These are phyloP conservation scores for Nemania serpens DNA, from an alignment of 2,329 filamentous ascomycete species.

Conservation along the genomic window DNA sequence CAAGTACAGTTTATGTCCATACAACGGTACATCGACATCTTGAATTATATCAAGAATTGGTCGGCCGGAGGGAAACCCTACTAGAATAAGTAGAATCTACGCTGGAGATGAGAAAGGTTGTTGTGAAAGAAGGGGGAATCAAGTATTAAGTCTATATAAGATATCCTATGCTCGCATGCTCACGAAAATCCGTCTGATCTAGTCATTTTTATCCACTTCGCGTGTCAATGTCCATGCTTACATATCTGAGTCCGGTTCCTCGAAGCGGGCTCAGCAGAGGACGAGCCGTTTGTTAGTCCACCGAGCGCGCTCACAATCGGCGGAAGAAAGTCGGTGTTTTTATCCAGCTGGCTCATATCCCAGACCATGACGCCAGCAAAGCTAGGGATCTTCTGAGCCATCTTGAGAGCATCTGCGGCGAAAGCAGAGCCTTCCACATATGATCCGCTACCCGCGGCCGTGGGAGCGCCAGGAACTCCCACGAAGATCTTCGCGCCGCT, in stretches of 20 bases:
- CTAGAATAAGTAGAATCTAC: neutral
- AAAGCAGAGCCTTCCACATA: slow-evolving; percentile 53
- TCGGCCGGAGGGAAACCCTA: neutral
- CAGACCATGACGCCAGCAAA: slow-evolving; percentile 73
- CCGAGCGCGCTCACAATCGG: slow-evolving; percentile 39
- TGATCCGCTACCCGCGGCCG: slow-evolving; percentile 48
- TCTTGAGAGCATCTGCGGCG: slow-evolving; percentile 57
- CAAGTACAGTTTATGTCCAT: slow-evolving; percentile 24
- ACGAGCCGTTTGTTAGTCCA: neutral
- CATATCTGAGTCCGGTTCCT: neutral
- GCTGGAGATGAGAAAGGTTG: neutral
- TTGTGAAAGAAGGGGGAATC: neutral
- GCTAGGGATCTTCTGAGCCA: slow-evolving; percentile 57
- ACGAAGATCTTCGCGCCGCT: slow-evolving; percentile 66
- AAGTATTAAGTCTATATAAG: neutral
- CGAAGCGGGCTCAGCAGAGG: neutral
- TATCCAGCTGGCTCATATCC: slow-evolving; percentile 65
- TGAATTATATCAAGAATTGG: neutral
- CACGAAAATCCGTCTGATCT: neutral
- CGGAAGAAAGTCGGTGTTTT: slow-evolving; percentile 60
- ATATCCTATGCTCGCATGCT: neutral
- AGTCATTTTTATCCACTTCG: neutral
- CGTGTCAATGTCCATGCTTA: neutral
- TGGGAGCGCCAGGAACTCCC: slow-evolving; percentile 61
- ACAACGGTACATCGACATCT: slow-evolving; percentile 19